Conservation (phyloP, 257 asterid species). For the Solanum pennellii region DNA sequence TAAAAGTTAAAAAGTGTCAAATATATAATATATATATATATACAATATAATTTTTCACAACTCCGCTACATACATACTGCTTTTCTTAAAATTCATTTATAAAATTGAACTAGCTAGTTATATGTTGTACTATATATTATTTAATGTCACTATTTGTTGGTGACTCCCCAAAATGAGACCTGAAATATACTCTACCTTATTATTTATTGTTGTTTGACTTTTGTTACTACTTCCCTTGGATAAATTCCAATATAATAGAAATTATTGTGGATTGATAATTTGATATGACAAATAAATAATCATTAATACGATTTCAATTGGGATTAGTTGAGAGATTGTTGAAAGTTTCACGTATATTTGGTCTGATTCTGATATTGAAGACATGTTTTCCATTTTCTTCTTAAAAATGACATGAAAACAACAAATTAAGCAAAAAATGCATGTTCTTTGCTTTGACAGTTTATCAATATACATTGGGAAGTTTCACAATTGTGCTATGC, state of each 20-base stretch:
- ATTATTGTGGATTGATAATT: neutral
- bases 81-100: too few species aligned
- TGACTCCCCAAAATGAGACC: neutral
- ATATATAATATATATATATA: too few species aligned
- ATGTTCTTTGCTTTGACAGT: neutral
- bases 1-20: accelerated
- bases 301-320: neutral
- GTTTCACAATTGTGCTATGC: neutral
- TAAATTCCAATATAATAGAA: neutral
- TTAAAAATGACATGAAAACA: neutral
- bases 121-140: neutral
- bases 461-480: neutral
- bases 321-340: neutral
- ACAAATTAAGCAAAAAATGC: neutral
- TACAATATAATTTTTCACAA: too few species aligned
- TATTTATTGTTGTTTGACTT: neutral
- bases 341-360: neutral
- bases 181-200: neutral
- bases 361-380: neutral
- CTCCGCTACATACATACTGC: neutral
- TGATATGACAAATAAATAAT: neutral
- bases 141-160: neutral
- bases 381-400: neutral
- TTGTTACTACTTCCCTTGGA: neutral
- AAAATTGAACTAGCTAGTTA: too few species aligned